These are phyloP conservation scores for Hyphopichia khmerensis DNA, from an alignment of 1,139 yeast genomes.

Conservation along the genomic window DNA sequence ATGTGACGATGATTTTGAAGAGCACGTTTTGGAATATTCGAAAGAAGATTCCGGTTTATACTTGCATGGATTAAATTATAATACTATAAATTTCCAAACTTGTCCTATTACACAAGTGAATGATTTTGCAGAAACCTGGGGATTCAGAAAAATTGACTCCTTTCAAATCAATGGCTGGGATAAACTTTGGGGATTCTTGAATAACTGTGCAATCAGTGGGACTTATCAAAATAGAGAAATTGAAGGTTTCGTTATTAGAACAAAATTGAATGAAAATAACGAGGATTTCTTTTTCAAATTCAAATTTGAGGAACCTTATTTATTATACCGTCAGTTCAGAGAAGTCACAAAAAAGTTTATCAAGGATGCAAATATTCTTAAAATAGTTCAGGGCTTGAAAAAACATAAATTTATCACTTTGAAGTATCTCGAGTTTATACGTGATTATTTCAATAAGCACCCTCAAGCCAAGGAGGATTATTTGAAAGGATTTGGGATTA, in stretches of 20 bases:
- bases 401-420: constrained; percentile 60
- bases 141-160: constrained; percentile 60
- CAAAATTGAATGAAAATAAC: constrained; percentile 29
- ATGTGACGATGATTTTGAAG: constrained; percentile 93
- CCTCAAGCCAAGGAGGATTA: constrained; percentile 47
- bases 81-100: constrained; percentile 63
- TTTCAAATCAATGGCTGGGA: constrained; percentile 35
- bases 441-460: constrained; percentile 49
- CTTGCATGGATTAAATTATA: constrained; percentile 81
- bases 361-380: constrained; percentile 29
- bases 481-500: constrained; percentile 66
- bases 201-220: constrained; percentile 63
- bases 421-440: constrained; percentile 67
- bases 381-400: constrained; percentile 16
- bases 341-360: constrained; percentile 74
- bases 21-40: constrained; percentile 81
- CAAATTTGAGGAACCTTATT: constrained; percentile 93
- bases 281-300: constrained; percentile 80
- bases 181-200: constrained; percentile 51
- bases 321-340: constrained; percentile 86
- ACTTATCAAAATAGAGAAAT: constrained; percentile 68
- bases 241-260: constrained; percentile 92
- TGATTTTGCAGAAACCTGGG: constrained; percentile 65
- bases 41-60: constrained; percentile 75
- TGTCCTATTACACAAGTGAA: constrained; percentile 59